Base-by-base conservation (phyloP, 345 rosid genomes). In the Acer saccharum region DNA sequence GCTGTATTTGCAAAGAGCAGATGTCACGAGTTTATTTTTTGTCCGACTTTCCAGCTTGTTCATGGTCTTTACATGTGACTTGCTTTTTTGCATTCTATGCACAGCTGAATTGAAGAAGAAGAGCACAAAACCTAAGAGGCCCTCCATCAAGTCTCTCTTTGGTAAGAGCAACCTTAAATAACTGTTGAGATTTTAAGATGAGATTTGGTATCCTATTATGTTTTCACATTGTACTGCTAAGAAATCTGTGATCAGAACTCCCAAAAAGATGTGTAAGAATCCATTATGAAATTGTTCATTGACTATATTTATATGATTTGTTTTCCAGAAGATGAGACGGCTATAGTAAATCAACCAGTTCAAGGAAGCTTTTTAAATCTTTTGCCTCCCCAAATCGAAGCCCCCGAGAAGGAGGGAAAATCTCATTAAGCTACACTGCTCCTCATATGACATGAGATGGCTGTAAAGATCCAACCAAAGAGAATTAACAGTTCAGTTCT, bases 81-180 rank as follows among this genome's bases (percentile, higher is more conserved):
- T 11, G 58, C 50, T 72, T 61, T 64, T 54, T 73, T 71, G 20
- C 32, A 16, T 61, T 61, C 69, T 71, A 10, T 69, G 44, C 32
- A 72, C 84, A 95, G 99, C 92, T 77, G 98, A 93, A 75, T 73
- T 95, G 83, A 93, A 92, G 89, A 93, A 94, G 87, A 96, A 91
- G 85, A 91, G 81, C 84, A 83, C 91, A 39, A 96, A 92, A 84
- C 91, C 91, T 0, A 95, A 92, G 88, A 87, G 98, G 76, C 96
- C 98, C 54, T 94, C 98, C 63, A 89, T 96, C 83, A 96, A 94
- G 87, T 86, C 99, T 70, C 97, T 96, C 73, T 96, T 96, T 83
- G 99, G 99, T 94, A 88, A 85, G 87, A 66, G 17, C 81, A 39
- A 10, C 57, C 52, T 62, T 10, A 27, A 74, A 46, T 39, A 75